Evolutionary conservation across 2,329 filamentous ascomycete species (phyloP).

Genomic region (Cladosporium sp.): DNA sequence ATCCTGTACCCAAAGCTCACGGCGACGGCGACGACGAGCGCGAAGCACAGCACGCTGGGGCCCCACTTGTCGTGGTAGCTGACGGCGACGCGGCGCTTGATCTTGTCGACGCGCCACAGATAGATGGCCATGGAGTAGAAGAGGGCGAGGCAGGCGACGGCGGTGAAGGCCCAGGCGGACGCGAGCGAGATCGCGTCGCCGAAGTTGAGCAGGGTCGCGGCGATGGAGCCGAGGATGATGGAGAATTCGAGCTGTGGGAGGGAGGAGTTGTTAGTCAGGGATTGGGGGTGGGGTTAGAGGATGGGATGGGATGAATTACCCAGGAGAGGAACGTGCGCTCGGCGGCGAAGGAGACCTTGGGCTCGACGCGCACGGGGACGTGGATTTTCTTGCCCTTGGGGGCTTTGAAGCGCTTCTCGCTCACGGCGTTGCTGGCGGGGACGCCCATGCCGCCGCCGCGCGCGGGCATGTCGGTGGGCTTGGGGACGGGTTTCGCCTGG

Average conservation of each 20-base stretch:
- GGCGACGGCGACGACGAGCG: slow-evolving; percentile 65
- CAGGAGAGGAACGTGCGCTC: slow-evolving; percentile 94
- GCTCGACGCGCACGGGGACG: slow-evolving; percentile 90
- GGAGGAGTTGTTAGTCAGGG: not conserved
- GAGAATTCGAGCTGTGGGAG: slow-evolving; percentile 74
- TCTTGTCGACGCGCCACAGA: slow-evolving; percentile 79
- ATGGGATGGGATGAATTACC: slow-evolving; percentile 47
- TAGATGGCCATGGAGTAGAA: slow-evolving; percentile 80
- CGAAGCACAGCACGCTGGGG: slow-evolving; percentile 67
- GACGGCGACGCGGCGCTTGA: slow-evolving; percentile 74
- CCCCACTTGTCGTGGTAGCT: slow-evolving; percentile 89
- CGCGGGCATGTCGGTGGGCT: slow-evolving; percentile 38
- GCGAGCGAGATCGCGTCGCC: slow-evolving; percentile 59
- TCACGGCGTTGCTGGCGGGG: slow-evolving; percentile 31
- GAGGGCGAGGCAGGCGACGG: slow-evolving; percentile 71
- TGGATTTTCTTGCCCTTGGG: slow-evolving; percentile 84
- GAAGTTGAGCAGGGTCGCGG: slow-evolving; percentile 78
- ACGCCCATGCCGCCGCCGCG: slow-evolving; percentile 39
- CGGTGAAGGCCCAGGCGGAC: slow-evolving; percentile 63
- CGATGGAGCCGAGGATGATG: slow-evolving; percentile 86
- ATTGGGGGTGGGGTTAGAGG: not conserved
- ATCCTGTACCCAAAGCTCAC: slow-evolving; percentile 77
- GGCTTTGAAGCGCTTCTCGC: slow-evolving; percentile 55
- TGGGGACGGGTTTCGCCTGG: slow-evolving; percentile 31
- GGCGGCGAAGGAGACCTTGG: slow-evolving; percentile 94